A percentile compares a stretch with the other conserved stretches of the same genome.
These are phyloP conservation scores for Agarophyton chilense DNA, from an alignment of 23 red algal species.

Conservation along the genomic window DNA sequence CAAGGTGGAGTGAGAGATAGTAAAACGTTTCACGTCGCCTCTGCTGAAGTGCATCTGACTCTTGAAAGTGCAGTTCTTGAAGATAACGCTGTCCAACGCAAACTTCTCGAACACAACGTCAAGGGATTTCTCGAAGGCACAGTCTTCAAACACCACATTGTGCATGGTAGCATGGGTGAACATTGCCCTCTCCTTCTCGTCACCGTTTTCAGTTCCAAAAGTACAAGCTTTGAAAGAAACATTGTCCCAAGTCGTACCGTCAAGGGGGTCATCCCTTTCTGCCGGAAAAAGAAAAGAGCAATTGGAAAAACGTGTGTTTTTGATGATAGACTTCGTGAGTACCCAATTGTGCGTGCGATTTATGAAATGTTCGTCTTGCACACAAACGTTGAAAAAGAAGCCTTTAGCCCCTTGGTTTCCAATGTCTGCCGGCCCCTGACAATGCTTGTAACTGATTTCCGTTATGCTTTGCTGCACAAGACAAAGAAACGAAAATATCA, in stretches of 20 bases:
- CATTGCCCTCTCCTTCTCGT: slow-evolving; percentile 1
- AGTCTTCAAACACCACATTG: slow-evolving; percentile 50
- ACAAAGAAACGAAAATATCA: background rate
- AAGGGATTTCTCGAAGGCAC: slow-evolving; percentile 8
- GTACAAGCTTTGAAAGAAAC: slow-evolving; percentile 57
- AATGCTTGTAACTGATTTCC: slow-evolving; percentile 32
- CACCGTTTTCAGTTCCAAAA: slow-evolving; percentile 8
- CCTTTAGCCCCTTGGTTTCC: slow-evolving; percentile 14
- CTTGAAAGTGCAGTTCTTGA: slow-evolving; percentile 27
- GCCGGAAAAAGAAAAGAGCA: slow-evolving; percentile 13
- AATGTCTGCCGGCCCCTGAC: slow-evolving; percentile 26
- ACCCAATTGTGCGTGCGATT: slow-evolving; percentile 19
- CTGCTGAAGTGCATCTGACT: background rate
- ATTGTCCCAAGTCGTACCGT: slow-evolving; percentile 40
- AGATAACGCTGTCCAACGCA: slow-evolving; percentile 15
- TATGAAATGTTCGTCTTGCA: slow-evolving; percentile 14
- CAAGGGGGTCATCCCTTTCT: background rate
- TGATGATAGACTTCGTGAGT: slow-evolving; percentile 25
- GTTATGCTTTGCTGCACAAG: background rate
- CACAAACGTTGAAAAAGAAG: slow-evolving; percentile 34
- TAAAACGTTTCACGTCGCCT: slow-evolving; percentile 4
- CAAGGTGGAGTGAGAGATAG: slow-evolving; percentile 20
- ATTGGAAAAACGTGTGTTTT: slow-evolving; percentile 20
- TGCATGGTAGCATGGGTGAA: slow-evolving; percentile 43
- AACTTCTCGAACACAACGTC: slow-evolving; percentile 38